phyloP scores from a whole-genome alignment of 164 flowering plant genomes.

The Hamamelis virginiana region DNA sequence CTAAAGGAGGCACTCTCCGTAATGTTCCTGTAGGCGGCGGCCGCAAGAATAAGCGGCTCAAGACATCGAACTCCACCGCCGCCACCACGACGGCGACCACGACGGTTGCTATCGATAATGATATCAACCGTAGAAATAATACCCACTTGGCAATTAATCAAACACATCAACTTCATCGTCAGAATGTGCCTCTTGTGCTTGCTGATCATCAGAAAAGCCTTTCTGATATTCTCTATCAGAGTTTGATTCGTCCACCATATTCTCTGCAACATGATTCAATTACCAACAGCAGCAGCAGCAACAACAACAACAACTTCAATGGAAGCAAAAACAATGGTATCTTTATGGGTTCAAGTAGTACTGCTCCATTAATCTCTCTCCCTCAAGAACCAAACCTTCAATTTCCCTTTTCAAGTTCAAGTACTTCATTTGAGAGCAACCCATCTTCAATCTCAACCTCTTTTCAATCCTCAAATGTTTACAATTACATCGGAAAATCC shows the following conservation, averaged over 20 bases:
- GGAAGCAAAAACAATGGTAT: conserved; percentile 10
- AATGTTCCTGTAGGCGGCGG: conserved; percentile 84
- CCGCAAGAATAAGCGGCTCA: conserved; percentile 66
- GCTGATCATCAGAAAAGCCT: conserved; percentile 24
- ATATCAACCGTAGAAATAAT: neutral
- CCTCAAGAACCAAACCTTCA: conserved; percentile 16
- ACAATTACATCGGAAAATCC: conserved; percentile 19
- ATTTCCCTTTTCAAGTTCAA: conserved; percentile 24
- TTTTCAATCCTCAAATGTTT: conserved; percentile 23
- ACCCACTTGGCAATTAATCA: conserved; percentile 5
- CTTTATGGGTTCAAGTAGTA: conserved; percentile 14
- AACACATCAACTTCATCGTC: conserved; percentile 7
- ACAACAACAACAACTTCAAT: conserved; percentile 5
- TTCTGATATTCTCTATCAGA: conserved; percentile 28
- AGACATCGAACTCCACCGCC: conserved; percentile 26
- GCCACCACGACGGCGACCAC: conserved; percentile 8
- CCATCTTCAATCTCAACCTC: conserved; percentile 23
- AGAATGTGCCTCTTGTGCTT: conserved; percentile 12
- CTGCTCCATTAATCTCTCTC: conserved; percentile 5
- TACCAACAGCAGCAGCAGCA: neutral
- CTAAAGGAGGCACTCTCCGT: conserved; percentile 77
- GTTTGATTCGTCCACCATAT: conserved; percentile 22
- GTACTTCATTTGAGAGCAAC: conserved; percentile 27
- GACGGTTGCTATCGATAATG: neutral
- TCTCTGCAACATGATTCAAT: conserved; percentile 5